Evolutionary conservation across 2,329 filamentous ascomycete genomes (phyloP).

Genomic region (Periconia digitata): DNA sequence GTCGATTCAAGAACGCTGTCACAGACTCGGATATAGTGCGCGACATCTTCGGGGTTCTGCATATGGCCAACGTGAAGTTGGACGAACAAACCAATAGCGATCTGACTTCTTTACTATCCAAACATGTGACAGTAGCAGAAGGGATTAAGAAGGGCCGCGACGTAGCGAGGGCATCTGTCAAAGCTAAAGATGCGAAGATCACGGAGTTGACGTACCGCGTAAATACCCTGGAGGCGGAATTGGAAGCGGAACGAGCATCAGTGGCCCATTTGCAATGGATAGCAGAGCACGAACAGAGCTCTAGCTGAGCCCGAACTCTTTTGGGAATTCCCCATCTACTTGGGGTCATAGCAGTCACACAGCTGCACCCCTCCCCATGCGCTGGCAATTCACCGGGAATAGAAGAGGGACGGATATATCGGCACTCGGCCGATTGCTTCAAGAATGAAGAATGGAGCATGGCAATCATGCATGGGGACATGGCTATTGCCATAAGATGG

Average conservation of each 20-base stretch:
- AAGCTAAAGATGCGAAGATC: conserved; percentile 65
- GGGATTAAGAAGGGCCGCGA: conserved; percentile 68
- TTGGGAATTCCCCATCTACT: too few species aligned
- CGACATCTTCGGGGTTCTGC: conserved; percentile 56
- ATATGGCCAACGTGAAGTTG: conserved; percentile 45
- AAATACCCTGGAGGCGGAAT: conserved; percentile 57
- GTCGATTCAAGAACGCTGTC: conserved; percentile 27
- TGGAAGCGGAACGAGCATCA: conserved; percentile 54
- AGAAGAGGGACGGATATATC: background rate
- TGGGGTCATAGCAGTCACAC: too few species aligned
- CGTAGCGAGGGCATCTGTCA: conserved; percentile 62
- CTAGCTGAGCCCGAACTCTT: conserved; percentile 3
- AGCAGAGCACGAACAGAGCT: conserved; percentile 7
- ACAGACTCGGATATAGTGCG: conserved; percentile 20
- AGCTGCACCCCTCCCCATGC: background rate
- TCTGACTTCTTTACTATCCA: conserved; percentile 32
- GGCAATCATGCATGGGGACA: background rate
- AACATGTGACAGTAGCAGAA: conserved; percentile 59
- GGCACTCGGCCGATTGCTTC: background rate
- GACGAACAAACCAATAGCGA: conserved; percentile 12
- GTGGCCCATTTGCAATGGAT: conserved; percentile 30
- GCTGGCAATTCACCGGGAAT: background rate
- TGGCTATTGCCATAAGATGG: background rate
- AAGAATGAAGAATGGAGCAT: background rate
- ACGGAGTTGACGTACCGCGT: conserved; percentile 68